Percentiles rank a stretch among this genome's conserved stretches.
These are phyloP conservation scores for Acanthamoeba quina DNA, from an alignment of 208 protist species.

Conservation along the genomic window DNA sequence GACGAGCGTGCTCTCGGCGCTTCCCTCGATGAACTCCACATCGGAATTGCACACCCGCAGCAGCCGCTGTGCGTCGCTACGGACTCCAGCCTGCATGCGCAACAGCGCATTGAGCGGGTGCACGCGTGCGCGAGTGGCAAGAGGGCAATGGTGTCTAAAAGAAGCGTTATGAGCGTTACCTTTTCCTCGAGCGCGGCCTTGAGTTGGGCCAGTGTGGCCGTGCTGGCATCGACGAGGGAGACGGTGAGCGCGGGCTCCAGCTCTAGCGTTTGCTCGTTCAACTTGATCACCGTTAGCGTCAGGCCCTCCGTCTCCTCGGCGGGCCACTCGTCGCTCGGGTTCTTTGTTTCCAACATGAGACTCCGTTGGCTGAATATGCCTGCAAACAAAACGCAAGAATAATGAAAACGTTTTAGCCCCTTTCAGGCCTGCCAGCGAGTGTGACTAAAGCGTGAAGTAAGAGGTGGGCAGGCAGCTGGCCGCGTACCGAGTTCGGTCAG, in stretches of 20 bases:
- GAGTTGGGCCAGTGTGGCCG: conserved; percentile 15
- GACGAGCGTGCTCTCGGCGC: background rate
- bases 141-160: no score
- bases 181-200: conserved; percentile 3
- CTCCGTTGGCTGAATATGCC: conserved; percentile 44
- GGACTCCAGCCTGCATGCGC: background rate
- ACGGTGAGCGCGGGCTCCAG: conserved; percentile 39
- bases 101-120: background rate
- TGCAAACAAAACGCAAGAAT: background rate
- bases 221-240: conserved; percentile 3
- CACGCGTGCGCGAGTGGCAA: background rate
- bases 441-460: background rate
- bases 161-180: no score
- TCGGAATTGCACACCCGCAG: background rate
- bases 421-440: no score
- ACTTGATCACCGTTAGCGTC: conserved; percentile 7
- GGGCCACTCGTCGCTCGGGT: conserved; percentile 5
- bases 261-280: conserved; percentile 42
- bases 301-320: conserved; percentile 11
- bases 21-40: conserved; percentile 16
- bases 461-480: background rate
- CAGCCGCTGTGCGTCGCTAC: background rate
- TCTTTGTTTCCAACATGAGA: conserved; percentile 63
- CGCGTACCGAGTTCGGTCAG: conserved; percentile 9
- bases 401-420: no score